Evolutionary conservation across 352 stramenopile species (phyloP), one percentile per base, ranked within the genome.

Genomic region (Pythium rishiriense): DNA sequence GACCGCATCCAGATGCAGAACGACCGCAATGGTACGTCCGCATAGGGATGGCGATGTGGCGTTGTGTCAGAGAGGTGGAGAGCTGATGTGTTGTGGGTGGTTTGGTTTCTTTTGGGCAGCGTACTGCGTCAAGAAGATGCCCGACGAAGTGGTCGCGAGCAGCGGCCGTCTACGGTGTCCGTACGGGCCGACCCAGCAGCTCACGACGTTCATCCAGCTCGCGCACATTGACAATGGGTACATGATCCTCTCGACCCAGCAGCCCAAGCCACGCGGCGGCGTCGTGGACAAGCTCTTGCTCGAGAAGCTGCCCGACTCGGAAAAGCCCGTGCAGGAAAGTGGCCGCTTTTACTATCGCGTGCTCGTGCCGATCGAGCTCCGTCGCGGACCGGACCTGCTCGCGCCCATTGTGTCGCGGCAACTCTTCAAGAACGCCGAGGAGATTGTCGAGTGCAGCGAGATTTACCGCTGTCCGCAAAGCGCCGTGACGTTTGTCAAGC

Each of bases 51-150:
- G 26, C 31, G 22, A 26, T 41, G 31, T 37, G 31, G 31, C 11
- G 11, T 17, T 43, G 37, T 43, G 14, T 7, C 15, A 8, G 37
- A n/a, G n/a, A n/a, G n/a, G n/a, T n/a, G n/a, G n/a, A n/a, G n/a
- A n/a, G n/a, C n/a, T n/a, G n/a, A n/a, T n/a, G 14, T 43, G 33
- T 29, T 58, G 11, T 35, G 61, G 15, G 24, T 55, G 39, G 31
- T 57, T 33, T 25, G 22, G 37, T 26, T 29, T 26, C 6, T 47
- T 31, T 53, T n/a, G n/a, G n/a, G n/a, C n/a, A 87, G 73, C 68
- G n/a, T 88, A 83, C 62, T 86, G 75, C 61, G 76, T 90, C 4
- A 75, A 88, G 68, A 92, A 92, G 69, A 90, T 92, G 81, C 81
- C 83, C 4, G 79, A 92, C 29, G 83, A 92, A 48, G 64, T 92